Evolutionary conservation across 2,329 filamentous ascomycete genomes (phyloP).

Genomic region (Ambrosiella xylebori): DNA sequence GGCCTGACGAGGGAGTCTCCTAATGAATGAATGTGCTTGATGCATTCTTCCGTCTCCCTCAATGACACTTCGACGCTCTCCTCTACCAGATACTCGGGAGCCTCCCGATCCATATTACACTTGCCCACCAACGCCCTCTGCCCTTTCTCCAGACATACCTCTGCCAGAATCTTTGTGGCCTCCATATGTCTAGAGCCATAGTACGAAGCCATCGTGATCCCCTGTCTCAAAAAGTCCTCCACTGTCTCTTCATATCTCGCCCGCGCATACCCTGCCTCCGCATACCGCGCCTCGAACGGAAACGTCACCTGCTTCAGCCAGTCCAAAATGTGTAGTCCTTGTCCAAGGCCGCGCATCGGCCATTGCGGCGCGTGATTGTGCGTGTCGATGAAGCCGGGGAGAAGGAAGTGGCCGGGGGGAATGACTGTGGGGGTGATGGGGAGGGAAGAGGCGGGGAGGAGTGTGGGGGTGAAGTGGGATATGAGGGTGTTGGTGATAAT

Average conservation of each 20-base stretch:
- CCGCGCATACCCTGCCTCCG: constrained; percentile 33
- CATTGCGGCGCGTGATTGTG: constrained; percentile 50
- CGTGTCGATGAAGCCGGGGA: constrained; percentile 47
- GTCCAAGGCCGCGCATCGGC: constrained; percentile 30
- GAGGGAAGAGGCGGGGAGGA: neutral
- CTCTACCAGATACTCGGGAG: constrained; percentile 37
- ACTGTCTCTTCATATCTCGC: constrained; percentile 35
- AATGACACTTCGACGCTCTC: constrained; percentile 29
- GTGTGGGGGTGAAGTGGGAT: neutral
- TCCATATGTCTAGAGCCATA: constrained; percentile 39
- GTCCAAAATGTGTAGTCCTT: constrained; percentile 37
- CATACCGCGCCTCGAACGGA: constrained; percentile 43
- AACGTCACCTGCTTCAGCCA: constrained; percentile 51
- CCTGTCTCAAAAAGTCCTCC: constrained; percentile 40
- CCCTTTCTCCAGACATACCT: constrained; percentile 32
- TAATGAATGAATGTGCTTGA: constrained; percentile 28
- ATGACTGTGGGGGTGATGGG: constrained; percentile 18
- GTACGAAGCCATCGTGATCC: constrained; percentile 44
- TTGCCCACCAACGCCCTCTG: constrained; percentile 46
- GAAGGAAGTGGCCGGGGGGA: constrained; percentile 30
- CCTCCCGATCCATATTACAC: constrained; percentile 43
- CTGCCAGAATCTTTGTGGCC: constrained; percentile 39
- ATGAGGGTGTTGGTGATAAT: constrained; percentile 5
- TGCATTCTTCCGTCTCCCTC: constrained; percentile 30
- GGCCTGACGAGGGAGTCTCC: constrained; percentile 26